Evolutionary conservation across 352 stramenopile genomes (phyloP).

Genomic region (Globisporangium spinosum): DNA sequence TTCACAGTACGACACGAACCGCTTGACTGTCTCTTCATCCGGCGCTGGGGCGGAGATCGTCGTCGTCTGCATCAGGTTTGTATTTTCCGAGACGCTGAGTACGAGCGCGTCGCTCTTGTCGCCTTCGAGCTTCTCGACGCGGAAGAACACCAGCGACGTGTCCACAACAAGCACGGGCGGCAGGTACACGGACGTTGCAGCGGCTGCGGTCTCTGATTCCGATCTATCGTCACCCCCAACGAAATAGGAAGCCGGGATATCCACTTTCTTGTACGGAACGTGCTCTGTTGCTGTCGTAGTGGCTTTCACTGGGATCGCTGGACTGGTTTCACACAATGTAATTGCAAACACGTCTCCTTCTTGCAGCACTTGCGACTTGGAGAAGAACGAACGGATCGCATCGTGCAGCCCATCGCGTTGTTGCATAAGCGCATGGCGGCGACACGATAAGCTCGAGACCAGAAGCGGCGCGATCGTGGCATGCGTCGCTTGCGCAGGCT

Average conservation of each 20-base stretch:
- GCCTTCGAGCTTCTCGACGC: constrained; percentile 53
- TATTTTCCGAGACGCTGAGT: constrained; percentile 52
- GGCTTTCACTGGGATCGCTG: constrained; percentile 23
- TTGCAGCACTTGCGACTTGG: constrained; percentile 56
- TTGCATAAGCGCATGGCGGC: constrained; percentile 50
- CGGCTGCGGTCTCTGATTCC: neutral
- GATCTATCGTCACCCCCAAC: neutral
- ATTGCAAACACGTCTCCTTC: constrained; percentile 66
- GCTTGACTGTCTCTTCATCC: constrained; percentile 51
- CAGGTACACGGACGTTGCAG: constrained; percentile 23
- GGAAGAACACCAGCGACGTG: constrained; percentile 73
- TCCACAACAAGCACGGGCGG: constrained; percentile 53
- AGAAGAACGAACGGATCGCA: constrained; percentile 61
- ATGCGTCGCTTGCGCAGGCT: constrained; percentile 44
- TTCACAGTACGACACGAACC: constrained; percentile 36
- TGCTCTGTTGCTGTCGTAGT: constrained; percentile 20
- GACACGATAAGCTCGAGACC: constrained; percentile 57
- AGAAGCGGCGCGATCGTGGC: constrained; percentile 65
- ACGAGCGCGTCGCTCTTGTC: constrained; percentile 29
- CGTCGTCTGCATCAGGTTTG: constrained; percentile 62
- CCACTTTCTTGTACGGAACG: constrained; percentile 38
- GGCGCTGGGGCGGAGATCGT: constrained; percentile 45
- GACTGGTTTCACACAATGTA: constrained; percentile 40
- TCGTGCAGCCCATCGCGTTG: constrained; percentile 52
- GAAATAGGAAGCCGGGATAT: constrained; percentile 36